phyloP scores from a whole-genome alignment of 805 yeast genomes.

The Kuraishia piskuri region DNA sequence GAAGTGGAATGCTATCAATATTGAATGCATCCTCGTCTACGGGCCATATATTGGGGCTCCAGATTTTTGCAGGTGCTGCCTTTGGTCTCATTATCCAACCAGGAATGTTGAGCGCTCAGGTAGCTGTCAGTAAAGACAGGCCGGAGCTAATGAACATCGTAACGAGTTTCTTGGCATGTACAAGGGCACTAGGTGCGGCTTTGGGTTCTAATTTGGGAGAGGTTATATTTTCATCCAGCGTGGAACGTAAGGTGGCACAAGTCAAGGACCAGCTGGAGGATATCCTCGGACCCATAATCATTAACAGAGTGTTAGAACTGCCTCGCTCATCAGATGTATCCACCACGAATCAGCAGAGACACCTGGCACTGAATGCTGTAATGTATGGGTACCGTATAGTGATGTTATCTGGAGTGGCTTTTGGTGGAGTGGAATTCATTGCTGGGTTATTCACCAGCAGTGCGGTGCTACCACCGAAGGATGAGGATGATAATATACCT shows the following conservation, averaged over 20 bases:
- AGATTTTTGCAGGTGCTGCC: conserved; percentile 37
- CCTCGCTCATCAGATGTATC: neutral
- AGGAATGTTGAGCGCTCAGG: conserved; percentile 32
- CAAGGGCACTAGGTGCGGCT: conserved; percentile 39
- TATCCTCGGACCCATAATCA: neutral
- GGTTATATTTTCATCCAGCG: neutral
- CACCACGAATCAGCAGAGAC: neutral
- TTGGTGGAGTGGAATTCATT: conserved; percentile 11
- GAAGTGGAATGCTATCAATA: conserved; percentile 34
- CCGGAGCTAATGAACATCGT: conserved; percentile 39
- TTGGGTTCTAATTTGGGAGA: conserved; percentile 20
- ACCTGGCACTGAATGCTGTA: conserved; percentile 3
- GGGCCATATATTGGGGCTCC: conserved; percentile 31
- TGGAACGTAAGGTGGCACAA: neutral
- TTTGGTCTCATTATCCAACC: conserved; percentile 40
- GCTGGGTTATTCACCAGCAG: conserved; percentile 7
- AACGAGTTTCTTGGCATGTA: conserved; percentile 36
- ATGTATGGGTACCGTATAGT: conserved; percentile 11
- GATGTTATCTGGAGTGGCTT: conserved; percentile 12
- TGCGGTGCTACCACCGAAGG: neutral
- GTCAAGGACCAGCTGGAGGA: neutral
- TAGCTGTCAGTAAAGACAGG: conserved; percentile 19
- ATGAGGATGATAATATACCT: neutral
- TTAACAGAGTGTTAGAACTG: neutral
- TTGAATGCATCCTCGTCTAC: conserved; percentile 23